These are phyloP conservation scores for Entomortierella parvispora DNA, from an alignment of 192 early-diverging fungal species.

Conservation along the genomic window DNA sequence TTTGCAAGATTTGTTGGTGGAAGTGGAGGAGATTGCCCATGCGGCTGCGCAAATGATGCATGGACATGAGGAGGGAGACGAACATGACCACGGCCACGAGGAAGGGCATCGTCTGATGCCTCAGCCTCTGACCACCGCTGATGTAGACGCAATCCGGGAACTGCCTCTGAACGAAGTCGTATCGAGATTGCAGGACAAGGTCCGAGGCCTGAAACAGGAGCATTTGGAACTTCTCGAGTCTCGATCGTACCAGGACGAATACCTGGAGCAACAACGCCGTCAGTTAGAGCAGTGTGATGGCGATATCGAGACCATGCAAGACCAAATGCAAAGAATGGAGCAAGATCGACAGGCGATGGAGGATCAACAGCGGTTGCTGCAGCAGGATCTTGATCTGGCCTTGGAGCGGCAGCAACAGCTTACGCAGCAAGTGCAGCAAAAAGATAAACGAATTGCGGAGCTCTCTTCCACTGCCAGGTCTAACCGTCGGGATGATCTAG, in stretches of 20 bases:
- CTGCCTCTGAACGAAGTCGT: neutral
- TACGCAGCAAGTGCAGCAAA: conserved; percentile 14
- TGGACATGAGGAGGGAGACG: too few species aligned
- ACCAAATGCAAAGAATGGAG: conserved; percentile 20
- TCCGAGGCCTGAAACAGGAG: neutral
- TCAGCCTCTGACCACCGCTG: too few species aligned
- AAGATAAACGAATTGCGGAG: conserved; percentile 1
- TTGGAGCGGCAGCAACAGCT: conserved; percentile 16
- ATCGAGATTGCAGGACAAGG: neutral
- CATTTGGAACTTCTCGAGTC: neutral
- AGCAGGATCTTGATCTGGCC: conserved; percentile 12
- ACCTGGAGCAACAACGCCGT: conserved; percentile 10
- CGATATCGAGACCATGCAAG: conserved; percentile 29
- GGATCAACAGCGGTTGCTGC: conserved; percentile 9
- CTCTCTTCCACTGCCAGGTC: neutral
- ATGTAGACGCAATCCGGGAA: too few species aligned
- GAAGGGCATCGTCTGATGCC: too few species aligned
- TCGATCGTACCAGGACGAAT: conserved; percentile 5
- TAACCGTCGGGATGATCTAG: neutral
- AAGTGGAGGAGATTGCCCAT: too few species aligned
- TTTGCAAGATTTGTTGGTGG: too few species aligned
- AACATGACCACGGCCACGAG: too few species aligned
- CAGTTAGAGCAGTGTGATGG: conserved; percentile 22
- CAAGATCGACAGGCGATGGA: conserved; percentile 8
- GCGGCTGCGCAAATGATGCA: too few species aligned